Evolutionary conservation across 176 grass and related monocot species (phyloP).

Genomic region (Aegilops sharonensis): DNA sequence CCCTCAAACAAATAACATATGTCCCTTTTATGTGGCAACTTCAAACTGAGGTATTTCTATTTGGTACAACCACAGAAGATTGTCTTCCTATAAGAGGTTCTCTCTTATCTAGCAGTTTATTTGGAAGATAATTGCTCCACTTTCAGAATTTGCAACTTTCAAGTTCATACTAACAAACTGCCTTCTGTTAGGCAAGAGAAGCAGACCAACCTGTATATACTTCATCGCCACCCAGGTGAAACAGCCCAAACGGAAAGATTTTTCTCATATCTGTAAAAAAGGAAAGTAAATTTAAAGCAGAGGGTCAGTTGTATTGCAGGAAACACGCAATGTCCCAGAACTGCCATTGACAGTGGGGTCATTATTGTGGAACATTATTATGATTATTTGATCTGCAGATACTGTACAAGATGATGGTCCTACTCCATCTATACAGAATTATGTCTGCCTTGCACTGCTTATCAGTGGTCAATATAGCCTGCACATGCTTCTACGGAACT

Average conservation of each 20-base stretch:
- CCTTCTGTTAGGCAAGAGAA: slow-evolving; percentile 18
- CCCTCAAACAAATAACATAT: not conserved
- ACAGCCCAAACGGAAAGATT: slow-evolving; percentile 91
- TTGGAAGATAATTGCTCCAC: not conserved
- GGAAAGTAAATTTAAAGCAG: not conserved
- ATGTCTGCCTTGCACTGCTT: slow-evolving; percentile 2
- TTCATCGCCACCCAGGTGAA: slow-evolving; percentile 99
- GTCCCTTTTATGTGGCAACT: not conserved
- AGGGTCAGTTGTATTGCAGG: not conserved
- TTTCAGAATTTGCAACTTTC: not conserved
- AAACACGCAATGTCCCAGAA: not conserved
- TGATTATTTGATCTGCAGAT: not conserved
- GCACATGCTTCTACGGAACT: not conserved
- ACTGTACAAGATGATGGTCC: slow-evolving; percentile 15
- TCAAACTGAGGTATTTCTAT: not conserved
- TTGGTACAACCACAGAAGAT: not conserved
- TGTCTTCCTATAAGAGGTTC: not conserved
- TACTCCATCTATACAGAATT: slow-evolving; percentile 4
- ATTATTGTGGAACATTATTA: slow-evolving; percentile 12
- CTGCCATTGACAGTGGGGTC: not conserved
- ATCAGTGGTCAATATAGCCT: slow-evolving; percentile 3
- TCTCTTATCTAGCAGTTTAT: not conserved
- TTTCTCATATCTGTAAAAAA: slow-evolving; percentile 90
- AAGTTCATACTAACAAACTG: not conserved
- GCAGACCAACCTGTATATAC: slow-evolving; percentile 78